Evolutionary conservation across 305 asterid genomes (phyloP), one percentile per base, ranked within the genome.

Genomic region (Ruellia speciosa): DNA sequence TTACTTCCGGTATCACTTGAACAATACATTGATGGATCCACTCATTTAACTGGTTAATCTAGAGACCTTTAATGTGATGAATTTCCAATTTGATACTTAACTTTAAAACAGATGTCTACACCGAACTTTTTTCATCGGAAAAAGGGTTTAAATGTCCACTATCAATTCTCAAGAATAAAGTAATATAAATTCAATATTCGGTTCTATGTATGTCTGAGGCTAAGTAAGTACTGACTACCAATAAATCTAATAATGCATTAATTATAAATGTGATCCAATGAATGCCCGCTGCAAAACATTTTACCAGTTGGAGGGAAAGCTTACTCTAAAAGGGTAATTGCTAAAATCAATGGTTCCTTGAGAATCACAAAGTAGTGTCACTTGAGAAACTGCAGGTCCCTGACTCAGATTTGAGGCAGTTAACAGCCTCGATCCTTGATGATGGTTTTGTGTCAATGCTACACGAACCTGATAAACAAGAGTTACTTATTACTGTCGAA

Each of bases 311-410:
- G 67, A 65, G 72, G 33, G 63, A 45, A 62, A 62, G 59, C 94
- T 79, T 82, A 92, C 99, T 60, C 90, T 86, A 77, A 86, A 84
- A 12, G 97, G 96, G 72, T 80, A 92, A 66, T 73, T 66, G 73
- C 87, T 82, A 69, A 86, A 92, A 82, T 92, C 92, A 52, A 92
- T 76, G 53, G 97, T 80, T 60, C 99, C 99, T 52, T 79, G 86
- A 74, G 90, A 88, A 79, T 92, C 88, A 65, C 97, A 80, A 59
- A 94, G 99, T 73, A 92, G 69, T 19, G 79, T 78, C 66, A 92
- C 94, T 81, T 88, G 97, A 59, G 99, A 88, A 66, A 88, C 79
- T 54, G 72, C 48, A 65, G 77, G 75, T 64, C 90, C 90, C 68
- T 82, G 94, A 65, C 76, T 88, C 62, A 50, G 78, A 72, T 79